Evolutionary conservation across 2,329 filamentous ascomycete genomes (phyloP), one percentile per base, ranked within the genome.

Genomic region (Lachnellula arida): DNA sequence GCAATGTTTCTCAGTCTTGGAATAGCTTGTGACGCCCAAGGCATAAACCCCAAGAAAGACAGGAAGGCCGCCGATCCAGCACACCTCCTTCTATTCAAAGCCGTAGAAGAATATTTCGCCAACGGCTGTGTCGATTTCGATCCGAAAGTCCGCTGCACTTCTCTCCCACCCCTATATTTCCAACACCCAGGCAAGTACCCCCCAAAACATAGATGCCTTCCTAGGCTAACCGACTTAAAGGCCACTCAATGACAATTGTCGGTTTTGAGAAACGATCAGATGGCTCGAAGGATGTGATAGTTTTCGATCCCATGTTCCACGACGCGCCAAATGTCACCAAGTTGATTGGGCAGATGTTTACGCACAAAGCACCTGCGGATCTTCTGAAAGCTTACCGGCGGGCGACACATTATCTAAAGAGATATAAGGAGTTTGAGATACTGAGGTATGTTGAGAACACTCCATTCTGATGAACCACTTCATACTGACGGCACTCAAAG

Each of bases 161-260:
- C 78, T 14, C 75, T 93, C 7, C 86, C 93, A 40, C 92, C 94
- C 0, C 86, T 97, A 42, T 97, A 97, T 72, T 85, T 96, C 59
- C 93, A 97, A 69, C 89, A 94, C 64, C 84, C 85, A 61, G 87
- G 85, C 84, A 74, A 32, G 28, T 53, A 9, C 4, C 22, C 9
- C 34, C 8, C 14, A 35, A 49, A 19, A 11, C 25, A 32, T 25
- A 1, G 28, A 32, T 4, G 8, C 25, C 14, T 40, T 17, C 43
- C 19, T 37, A 46, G 25, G 49, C 35, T 50, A 19, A 32, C 32
- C 54, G 51, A 57, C 50, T n/a, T 37, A 17, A 25, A 80, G 90
- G 91, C 2, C 93, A 97, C 70, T 97, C 92, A 1, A 78, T 96
- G 76, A 96, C 91, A 0, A 91, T 97, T 51, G 78, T 97, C 53